Base-by-base conservation (phyloP, 208 protist species). In the Leishmania gerbilli region DNA sequence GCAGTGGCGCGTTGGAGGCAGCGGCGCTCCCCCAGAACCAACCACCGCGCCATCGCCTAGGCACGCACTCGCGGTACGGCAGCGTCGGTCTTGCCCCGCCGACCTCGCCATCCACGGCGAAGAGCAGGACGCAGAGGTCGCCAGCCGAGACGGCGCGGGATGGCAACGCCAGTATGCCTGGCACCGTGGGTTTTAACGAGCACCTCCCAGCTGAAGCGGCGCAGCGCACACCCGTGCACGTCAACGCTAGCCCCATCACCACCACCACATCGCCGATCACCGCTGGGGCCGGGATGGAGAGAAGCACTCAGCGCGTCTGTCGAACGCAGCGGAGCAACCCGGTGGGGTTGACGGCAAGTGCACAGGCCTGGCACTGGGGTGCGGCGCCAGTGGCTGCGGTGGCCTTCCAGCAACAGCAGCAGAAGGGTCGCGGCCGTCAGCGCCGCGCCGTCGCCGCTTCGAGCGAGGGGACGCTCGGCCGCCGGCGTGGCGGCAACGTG, bases 301-400 rank as follows among this genome's bases (percentile, higher is more conserved):
- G n/a, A 53, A 37, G 42, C 77, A 31, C 15, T 0, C 72, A n/a
- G 31, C 77, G 47, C n/a, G 40, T 40, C 34, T 68, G 78, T 34
- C 69, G 53, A 37, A 79, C 68, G 3, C 71, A 67, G 51, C 77
- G 77, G 21, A 68, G 77, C 71, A 80, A 65, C 27, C 79, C 77
- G 2, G 71, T 62, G 0, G 76, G 76, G 37, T 45, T 85, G 6
- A 55, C 81, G 1, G 77, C 77, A 27, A 75, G 77, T 17, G 76
- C 81, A 49, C 81, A 85, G 49, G 77, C 77, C 40, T 85, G 81
- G 81, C 81, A 85, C 62, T 85, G 81, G 81, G 77, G 77, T n/a
- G 9, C 68, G 7, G 24, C 64, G 31, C 13, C 45, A 15, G 34
- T 58, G 11, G 47, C 55, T 37, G 34, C 74, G 21, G 49, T 40